Base-by-base conservation (phyloP, 257 asterid genomes). In the Solanum habrochaites region DNA sequence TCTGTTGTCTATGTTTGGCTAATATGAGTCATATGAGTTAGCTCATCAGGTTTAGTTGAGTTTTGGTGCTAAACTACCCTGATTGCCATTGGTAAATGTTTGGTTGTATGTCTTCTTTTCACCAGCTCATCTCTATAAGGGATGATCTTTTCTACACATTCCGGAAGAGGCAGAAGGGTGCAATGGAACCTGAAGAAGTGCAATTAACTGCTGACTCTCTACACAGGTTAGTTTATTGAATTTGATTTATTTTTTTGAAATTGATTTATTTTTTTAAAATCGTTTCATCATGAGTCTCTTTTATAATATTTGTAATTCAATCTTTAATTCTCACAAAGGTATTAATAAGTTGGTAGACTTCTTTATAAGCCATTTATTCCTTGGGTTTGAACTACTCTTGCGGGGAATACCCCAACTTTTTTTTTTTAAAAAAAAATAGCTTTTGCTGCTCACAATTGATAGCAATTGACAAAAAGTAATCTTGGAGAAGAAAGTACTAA, bases 131-230 rank as follows among this genome's bases (percentile, higher is more conserved):
- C 87, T 87, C 98, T 32, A 96, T 97, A 87, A 92, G 99, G 89
- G 96, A 96, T 67, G 99, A 97, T 89, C 98, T 97, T 88, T 96
- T 97, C 86, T 98, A 97, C 95, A 97, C 99, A 43, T 97, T 97
- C 88, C 90, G 96, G 91, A 97, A 97, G 89, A 94, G 99, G 92
- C 94, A 97, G 83, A 97, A 96, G 89, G 98, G 98, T 78, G 98
- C 90, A 83, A 97, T 97, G 98, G 98, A 93, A 85, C 97, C 92
- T 88, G 97, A 93, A 91, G 99, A 96, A 93, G 98, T 96, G 89
- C 98, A 96, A 88, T 86, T 97, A 94, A 97, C 99, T 35, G 92
- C 98, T 77, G 95, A 97, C 89, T 94, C 99, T 56, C 93, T 97
- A 43, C 99, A 93, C 86, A 97, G 99, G 99, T 96, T 90, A 84